These are phyloP conservation scores for Teratosphaeria nubilosa DNA, from an alignment of 2,329 filamentous ascomycete species.

Conservation along the genomic window DNA sequence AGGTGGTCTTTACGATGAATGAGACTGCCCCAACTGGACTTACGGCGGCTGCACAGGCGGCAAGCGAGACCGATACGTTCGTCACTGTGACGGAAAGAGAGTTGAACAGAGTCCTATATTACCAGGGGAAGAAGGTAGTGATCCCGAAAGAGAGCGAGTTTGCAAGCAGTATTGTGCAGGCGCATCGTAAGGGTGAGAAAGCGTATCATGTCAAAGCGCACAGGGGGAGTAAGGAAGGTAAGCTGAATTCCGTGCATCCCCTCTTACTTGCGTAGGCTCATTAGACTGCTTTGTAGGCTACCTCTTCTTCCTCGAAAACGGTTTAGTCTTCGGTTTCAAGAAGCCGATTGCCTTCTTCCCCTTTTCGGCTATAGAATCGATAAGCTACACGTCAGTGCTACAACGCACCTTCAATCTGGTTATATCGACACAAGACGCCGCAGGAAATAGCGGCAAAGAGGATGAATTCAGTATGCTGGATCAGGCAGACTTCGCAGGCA, in stretches of 20 bases:
- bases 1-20: conserved; percentile 51
- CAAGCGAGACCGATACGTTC: conserved; percentile 36
- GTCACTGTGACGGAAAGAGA: conserved; percentile 33
- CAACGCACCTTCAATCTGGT: conserved; percentile 58
- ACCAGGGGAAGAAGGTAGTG: conserved; percentile 38
- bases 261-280: background rate
- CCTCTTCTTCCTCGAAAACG: conserved; percentile 51
- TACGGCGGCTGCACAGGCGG: conserved; percentile 26
- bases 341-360: conserved; percentile 55
- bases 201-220: conserved; percentile 56
- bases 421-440: conserved; percentile 31
- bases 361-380: conserved; percentile 48
- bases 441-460: conserved; percentile 39
- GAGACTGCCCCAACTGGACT: conserved; percentile 37
- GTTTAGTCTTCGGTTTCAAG: conserved; percentile 56
- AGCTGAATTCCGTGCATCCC: background rate
- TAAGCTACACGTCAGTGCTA: conserved; percentile 54
- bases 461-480: conserved; percentile 58
- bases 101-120: conserved; percentile 40
- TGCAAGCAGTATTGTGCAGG: conserved; percentile 48
- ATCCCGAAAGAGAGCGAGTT: conserved; percentile 49
- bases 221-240: conserved; percentile 55
- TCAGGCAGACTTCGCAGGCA: conserved; percentile 51
- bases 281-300: conserved; percentile 37
- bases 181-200: conserved; percentile 52